These are phyloP conservation scores for Tagetes erecta DNA, from an alignment of 129 eudicot genomes.

Conservation along the genomic window DNA sequence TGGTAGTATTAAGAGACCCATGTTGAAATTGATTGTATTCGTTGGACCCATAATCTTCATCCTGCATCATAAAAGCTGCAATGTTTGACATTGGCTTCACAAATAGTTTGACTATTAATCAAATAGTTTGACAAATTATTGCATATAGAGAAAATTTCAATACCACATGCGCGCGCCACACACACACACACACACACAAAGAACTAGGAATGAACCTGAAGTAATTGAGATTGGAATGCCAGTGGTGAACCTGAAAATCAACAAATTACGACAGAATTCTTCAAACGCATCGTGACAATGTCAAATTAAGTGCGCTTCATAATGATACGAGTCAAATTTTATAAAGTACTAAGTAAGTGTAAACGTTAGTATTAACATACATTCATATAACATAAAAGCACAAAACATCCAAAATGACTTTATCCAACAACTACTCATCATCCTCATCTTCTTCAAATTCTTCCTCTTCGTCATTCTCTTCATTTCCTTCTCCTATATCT, in stretches of 20 bases:
- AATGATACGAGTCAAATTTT: not conserved
- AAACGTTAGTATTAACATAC: slow-evolving; percentile 3
- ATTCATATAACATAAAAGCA: slow-evolving; percentile 9
- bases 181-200: too few relatives aligned
- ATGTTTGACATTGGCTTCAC: too few relatives aligned
- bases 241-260: not conserved
- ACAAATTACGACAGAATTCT: not conserved
- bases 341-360: slow-evolving; percentile 1
- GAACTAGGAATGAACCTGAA: too few relatives aligned
- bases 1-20: slow-evolving; percentile 73
- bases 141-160: too few relatives aligned
- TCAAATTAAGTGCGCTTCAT: not conserved
- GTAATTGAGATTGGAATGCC: too few relatives aligned
- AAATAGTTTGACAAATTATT: too few relatives aligned
- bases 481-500: slow-evolving; percentile 35
- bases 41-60: slow-evolving; percentile 70
- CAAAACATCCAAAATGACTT: slow-evolving; percentile 18
- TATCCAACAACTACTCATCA: slow-evolving; percentile 48
- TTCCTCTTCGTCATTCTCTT: slow-evolving; percentile 44
- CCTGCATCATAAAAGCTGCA: slow-evolving; percentile 37
- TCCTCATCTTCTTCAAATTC: slow-evolving; percentile 54
- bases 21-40: slow-evolving; percentile 66
- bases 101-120: too few relatives aligned
- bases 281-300: not conserved
- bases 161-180: too few relatives aligned